Base-by-base conservation (phyloP, 1,139 yeast species). In the Arxiozyma bovina region DNA sequence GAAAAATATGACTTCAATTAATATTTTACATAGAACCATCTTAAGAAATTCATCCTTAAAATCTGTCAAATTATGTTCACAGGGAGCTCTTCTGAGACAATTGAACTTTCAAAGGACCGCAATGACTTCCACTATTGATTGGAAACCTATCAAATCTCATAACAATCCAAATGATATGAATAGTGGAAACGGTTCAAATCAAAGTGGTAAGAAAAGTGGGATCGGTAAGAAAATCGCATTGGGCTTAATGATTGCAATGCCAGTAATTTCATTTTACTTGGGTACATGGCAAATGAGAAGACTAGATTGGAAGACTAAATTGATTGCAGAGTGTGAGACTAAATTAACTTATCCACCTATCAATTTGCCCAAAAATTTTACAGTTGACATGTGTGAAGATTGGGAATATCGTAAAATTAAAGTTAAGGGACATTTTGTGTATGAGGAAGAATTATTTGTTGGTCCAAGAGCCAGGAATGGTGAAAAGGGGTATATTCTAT, bases 261-360 rank as follows among this genome's bases (percentile, higher is more conserved):
- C 99, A 0, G 77, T 90, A 0, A 77, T 90, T 1, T 81, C 96
- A 11, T 88, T 93, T 67, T 85, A 83, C 42, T 74, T 93, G 51
- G 99, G 99, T 1, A 81, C 94, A 55, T 93, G 99, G 99, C 99
- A 93, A 72, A 83, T 88, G 45, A 75, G 81, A 63, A 76, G 99
- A 60, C 73, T 93, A 54, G 75, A 81, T 57, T 93, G 99, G 99
- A 94, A 94, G 69, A 84, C 83, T n/a, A 80, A 83, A 54, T 75
- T 93, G 58, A 87, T 94, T 58, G 83, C 96, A 6, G 78, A 79
- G 48, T 83, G 94, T 65, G 97, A 93, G 68, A 87, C 88, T 62
- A 75, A 90, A 58, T 74, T 93, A 58, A 84, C 93, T 0, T 79
- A 80, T 56, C 83, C 84, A 1, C 87, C 96, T 0, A 72, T 86